Conservation (phyloP, 441 rosid genomes). For the Euphorbia celastroides region DNA sequence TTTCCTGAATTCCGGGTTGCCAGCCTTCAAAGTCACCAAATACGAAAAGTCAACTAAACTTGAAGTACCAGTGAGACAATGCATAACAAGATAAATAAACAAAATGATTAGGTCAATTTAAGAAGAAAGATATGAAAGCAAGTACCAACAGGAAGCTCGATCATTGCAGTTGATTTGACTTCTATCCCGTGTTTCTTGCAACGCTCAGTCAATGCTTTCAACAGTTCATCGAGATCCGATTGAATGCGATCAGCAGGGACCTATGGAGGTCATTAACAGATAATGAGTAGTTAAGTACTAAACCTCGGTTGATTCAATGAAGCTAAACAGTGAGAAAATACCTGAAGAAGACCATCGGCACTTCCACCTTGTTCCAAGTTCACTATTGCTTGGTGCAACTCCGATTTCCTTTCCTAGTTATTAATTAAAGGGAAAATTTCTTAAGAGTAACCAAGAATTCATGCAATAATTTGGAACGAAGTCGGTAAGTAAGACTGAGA, state of each 20-base stretch:
- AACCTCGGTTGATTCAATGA: slow-evolving; percentile 18
- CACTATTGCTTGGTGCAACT: slow-evolving; percentile 84
- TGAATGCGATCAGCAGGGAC: slow-evolving; percentile 96
- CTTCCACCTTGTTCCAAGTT: slow-evolving; percentile 95
- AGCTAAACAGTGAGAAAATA: slow-evolving; percentile 25
- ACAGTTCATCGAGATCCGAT: slow-evolving; percentile 85
- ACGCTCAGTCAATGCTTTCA: slow-evolving; percentile 72
- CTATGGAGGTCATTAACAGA: slow-evolving; percentile 35
- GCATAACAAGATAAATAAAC: background rate
- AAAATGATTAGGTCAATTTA: background rate
- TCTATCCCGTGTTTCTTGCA: slow-evolving; percentile 84
- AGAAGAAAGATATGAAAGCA: slow-evolving; percentile 9
- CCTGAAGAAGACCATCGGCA: slow-evolving; percentile 97
- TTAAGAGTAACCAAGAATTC: no score
- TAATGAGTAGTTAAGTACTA: slow-evolving; percentile 24
- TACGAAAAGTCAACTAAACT: no score
- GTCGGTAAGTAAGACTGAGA: no score
- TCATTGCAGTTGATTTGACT: slow-evolving; percentile 65
- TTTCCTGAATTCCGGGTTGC: slow-evolving; percentile 95
- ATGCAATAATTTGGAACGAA: background rate
- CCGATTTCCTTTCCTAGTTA: slow-evolving; percentile 69
- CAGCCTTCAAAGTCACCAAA: slow-evolving; percentile 55
- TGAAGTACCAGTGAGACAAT: background rate
- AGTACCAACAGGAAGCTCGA: slow-evolving; percentile 89
- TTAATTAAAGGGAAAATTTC: no score